Evolutionary conservation across 306 rosid genomes (phyloP), one percentile per base, ranked within the genome.

Genomic region (Arachis stenosperma): DNA sequence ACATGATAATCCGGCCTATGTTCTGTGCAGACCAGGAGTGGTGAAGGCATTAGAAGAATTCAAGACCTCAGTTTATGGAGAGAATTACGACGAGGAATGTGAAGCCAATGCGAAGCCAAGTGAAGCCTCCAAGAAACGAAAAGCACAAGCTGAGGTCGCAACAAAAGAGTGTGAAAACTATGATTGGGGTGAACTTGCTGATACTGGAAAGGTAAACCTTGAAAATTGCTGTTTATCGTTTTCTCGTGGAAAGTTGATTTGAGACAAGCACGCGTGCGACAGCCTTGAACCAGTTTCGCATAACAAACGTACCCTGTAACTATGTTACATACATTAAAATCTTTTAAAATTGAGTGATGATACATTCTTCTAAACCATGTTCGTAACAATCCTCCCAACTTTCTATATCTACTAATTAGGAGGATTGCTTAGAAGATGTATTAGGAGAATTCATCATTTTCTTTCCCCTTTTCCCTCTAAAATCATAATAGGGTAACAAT

Each of bases 161-260:
- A 77, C 75, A 37, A 76, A 84, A 70, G 93, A 88, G 86, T 79
- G 72, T 75, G 85, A 82, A 65, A 86, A 70, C 78, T 88, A 85
- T 76, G 84, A 91, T 70, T 93, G 98, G 96, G 74, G 68, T 43
- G 88, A 85, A 55, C 97, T 93, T 67, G 98, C 97, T 27, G 96
- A 93, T 61, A 79, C 77, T 14, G 97, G 98, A 73, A 81, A 89
- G 98, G 98, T 91, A 66, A 86, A 59, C 70, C 80, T 79, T 46
- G 58, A 73, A 70, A 64, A 8, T 56, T 79, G 29, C 42, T 68
- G 80, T 8, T 30, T 59, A 6, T 61, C 13, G 39, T 61, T 50
- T 61, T 69, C 73, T 3, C 30, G 10, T 61, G 41, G 13, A 42
- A 60, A 33, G 47, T 61, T 67, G 53, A 68, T 73, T 41, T 79